Conservation (phyloP, 2,329 filamentous ascomycete genomes). For the Diaporthe velutina region DNA sequence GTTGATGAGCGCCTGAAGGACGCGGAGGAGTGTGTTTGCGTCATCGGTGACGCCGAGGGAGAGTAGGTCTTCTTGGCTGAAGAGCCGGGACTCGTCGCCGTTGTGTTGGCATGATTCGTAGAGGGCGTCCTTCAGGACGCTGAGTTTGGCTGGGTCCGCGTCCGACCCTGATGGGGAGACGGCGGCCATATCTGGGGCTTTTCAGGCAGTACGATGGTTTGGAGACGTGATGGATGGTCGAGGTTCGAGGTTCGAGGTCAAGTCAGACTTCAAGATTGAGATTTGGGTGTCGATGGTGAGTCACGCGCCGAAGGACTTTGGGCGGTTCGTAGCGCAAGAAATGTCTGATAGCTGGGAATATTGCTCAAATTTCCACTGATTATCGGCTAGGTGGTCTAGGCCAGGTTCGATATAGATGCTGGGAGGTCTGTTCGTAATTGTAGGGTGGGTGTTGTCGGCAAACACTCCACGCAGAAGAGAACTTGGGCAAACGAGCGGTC, state of each 20-base stretch:
- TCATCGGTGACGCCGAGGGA: slow-evolving; percentile 61
- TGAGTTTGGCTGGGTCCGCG: slow-evolving; percentile 55
- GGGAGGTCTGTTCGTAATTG: not conserved
- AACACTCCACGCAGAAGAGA: not conserved
- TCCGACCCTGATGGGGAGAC: slow-evolving; percentile 37
- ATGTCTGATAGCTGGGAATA: not conserved
- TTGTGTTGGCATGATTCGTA: slow-evolving; percentile 62
- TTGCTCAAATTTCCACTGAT: not conserved
- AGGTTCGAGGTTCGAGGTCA: not conserved
- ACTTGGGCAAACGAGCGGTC: slow-evolving; percentile 5
- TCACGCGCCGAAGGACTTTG: slow-evolving; percentile 13
- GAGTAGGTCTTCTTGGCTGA: slow-evolving; percentile 40
- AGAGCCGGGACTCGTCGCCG: slow-evolving; percentile 36
- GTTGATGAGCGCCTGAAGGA: slow-evolving; percentile 69
- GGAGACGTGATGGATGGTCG: not conserved
- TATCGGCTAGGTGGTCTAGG: not conserved
- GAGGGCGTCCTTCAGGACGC: slow-evolving; percentile 67
- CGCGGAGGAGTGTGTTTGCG: slow-evolving; percentile 64
- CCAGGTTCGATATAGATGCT: not conserved
- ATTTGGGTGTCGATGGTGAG: slow-evolving; percentile 6
- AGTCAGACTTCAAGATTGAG: not conserved
- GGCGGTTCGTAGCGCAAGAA: not conserved
- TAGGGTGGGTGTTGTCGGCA: not conserved
- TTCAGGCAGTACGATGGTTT: not conserved
- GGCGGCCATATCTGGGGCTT: slow-evolving; percentile 23